Evolutionary conservation across 176 grass and related monocot genomes (phyloP).

Genomic region (Ampelocalamus luodianensis): DNA sequence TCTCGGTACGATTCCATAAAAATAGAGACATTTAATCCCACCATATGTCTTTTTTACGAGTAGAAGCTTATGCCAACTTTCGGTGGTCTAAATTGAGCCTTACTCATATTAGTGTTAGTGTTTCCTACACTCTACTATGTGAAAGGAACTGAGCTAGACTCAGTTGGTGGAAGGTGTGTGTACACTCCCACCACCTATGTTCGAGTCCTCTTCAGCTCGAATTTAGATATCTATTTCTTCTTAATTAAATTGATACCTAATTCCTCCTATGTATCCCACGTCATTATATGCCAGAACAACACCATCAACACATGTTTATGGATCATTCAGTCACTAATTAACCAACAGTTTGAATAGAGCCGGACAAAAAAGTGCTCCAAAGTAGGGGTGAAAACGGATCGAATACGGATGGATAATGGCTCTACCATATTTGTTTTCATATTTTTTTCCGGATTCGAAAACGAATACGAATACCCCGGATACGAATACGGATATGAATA

Average conservation of each 20-base stretch:
- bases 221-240: too few species aligned
- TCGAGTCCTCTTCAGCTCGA: too few species aligned
- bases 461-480: too few species aligned
- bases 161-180: too few species aligned
- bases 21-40: not conserved
- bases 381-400: too few species aligned
- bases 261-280: too few species aligned
- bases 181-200: too few species aligned
- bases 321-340: conserved; percentile 28
- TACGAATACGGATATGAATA: too few species aligned
- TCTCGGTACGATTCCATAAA: not conserved
- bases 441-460: too few species aligned
- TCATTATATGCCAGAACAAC: not conserved
- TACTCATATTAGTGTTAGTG: not conserved
- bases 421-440: too few species aligned
- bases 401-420: too few species aligned
- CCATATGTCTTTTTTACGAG: not conserved
- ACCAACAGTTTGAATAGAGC: not conserved
- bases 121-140: not conserved
- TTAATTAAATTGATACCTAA: too few species aligned
- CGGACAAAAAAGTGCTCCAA: not conserved
- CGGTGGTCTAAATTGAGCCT: not conserved
- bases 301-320: not conserved
- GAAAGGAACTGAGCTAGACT: not conserved
- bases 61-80: not conserved